phyloP scores from a whole-genome alignment of 371 early-diverging fungal species.

The Paraphysoderma sedebokerense region DNA sequence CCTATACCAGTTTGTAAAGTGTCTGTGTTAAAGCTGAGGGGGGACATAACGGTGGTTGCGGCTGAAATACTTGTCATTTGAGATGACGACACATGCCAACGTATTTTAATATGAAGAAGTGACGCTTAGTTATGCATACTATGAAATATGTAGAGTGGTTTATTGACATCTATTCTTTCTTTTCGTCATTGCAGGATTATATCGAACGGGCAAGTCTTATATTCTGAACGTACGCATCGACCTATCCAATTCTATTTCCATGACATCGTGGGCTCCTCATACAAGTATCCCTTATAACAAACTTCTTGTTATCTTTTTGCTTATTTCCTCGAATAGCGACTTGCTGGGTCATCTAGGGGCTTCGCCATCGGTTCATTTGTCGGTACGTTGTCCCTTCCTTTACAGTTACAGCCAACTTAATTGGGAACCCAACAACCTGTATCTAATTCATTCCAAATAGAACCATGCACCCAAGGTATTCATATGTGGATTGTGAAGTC shows the following conservation, averaged over 20 bases:
- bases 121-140: no score
- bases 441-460: not conserved
- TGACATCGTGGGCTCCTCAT: no score
- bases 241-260: no score
- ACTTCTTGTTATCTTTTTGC: not conserved
- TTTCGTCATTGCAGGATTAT: not conserved
- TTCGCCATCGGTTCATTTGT: not conserved
- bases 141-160: no score
- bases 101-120: no score
- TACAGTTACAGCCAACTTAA: not conserved
- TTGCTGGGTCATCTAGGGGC: not conserved
- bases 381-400: not conserved
- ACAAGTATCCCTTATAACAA: not conserved
- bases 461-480: constrained; percentile 1
- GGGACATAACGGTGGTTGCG: no score
- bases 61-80: no score
- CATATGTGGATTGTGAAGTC: not conserved
- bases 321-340: not conserved
- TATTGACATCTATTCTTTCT: not conserved
- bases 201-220: constrained; percentile 1
- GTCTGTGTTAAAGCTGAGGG: no score
- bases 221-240: not conserved
- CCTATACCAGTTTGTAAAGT: no score
- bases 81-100: no score
- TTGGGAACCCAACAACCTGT: not conserved